A percentile compares a stretch with the other conserved stretches of the same genome.
Conservation (phyloP, 768 basidiomycete genomes). For the Leccinum boreale region DNA sequence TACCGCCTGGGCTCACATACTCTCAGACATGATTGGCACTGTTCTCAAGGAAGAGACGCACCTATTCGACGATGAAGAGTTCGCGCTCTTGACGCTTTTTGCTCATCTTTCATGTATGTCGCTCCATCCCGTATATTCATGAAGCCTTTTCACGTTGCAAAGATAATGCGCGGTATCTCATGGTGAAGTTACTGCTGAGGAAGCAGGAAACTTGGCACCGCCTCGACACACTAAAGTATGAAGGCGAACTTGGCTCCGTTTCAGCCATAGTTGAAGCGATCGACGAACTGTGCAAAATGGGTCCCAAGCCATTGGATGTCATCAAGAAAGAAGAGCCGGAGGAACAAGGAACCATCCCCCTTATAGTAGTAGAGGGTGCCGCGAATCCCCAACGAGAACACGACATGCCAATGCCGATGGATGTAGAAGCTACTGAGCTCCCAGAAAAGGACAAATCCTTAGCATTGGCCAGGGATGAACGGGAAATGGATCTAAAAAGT, state of each 20-base stretch:
- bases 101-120: slow-evolving; percentile 48
- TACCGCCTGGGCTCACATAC: neutral
- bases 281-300: slow-evolving; percentile 38
- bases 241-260: slow-evolving; percentile 38
- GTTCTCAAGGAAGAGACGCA: slow-evolving; percentile 48
- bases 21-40: slow-evolving; percentile 52
- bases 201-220: slow-evolving; percentile 56
- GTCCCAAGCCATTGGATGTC: slow-evolving; percentile 1
- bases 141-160: slow-evolving; percentile 8
- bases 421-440: neutral
- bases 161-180: slow-evolving; percentile 61
- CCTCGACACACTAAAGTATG: slow-evolving; percentile 41
- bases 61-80: slow-evolving; percentile 51
- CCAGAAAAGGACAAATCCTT: slow-evolving; percentile 14
- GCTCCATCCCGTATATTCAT: neutral
- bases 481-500: slow-evolving; percentile 36
- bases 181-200: slow-evolving; percentile 60
- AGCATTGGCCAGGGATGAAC: slow-evolving; percentile 40
- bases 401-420: slow-evolving; percentile 4
- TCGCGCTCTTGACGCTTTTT: slow-evolving; percentile 41
- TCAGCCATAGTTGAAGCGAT: slow-evolving; percentile 40
- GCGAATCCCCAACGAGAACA: slow-evolving; percentile 3
- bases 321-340: slow-evolving; percentile 18
- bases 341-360: slow-evolving; percentile 35
- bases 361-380: slow-evolving; percentile 29